Evolutionary conservation across 352 stramenopile species (phyloP).

Genomic region (Phytopythium cucurbitacearum): DNA sequence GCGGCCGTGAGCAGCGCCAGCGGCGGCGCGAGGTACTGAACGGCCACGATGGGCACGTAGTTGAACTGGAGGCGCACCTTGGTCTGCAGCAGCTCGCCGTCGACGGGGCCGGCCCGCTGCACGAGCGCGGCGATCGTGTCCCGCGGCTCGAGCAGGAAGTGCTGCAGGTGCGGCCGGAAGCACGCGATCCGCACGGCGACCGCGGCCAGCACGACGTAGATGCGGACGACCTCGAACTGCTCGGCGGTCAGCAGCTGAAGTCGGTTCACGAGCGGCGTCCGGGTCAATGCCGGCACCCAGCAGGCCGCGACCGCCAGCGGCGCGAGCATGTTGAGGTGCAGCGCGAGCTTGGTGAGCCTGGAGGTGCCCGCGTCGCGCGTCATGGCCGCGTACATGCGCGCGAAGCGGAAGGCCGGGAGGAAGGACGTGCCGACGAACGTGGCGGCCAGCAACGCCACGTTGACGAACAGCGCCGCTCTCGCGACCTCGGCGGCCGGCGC

Average conservation of each 20-base stretch:
- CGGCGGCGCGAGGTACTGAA: conserved; percentile 73
- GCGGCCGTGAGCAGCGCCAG: conserved; percentile 31
- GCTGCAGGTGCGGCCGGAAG: conserved; percentile 67
- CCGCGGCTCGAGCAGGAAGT: conserved; percentile 72
- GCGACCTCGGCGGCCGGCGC: conserved; percentile 20
- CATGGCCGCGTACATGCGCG: conserved; percentile 76
- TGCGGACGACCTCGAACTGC: conserved; percentile 45
- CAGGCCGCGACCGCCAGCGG: conserved; percentile 46
- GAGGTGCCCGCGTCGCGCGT: conserved; percentile 35
- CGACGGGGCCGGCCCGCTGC: conserved; percentile 37
- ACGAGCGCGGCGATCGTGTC: conserved; percentile 60
- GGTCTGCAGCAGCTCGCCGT: conserved; percentile 54
- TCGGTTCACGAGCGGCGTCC: conserved; percentile 37
- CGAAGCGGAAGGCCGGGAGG: conserved; percentile 69
- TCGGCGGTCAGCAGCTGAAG: conserved; percentile 44
- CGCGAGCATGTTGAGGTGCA: conserved; percentile 8
- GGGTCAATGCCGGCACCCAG: conserved; percentile 54
- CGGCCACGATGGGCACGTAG: conserved; percentile 71
- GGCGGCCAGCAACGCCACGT: conserved; percentile 33
- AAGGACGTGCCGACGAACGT: conserved; percentile 64
- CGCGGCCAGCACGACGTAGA: conserved; percentile 47
- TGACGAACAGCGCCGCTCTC: conserved; percentile 26
- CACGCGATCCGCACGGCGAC: conserved; percentile 44
- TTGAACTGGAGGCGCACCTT: conserved; percentile 81
- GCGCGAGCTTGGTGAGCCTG: conserved; percentile 16